Evolutionary conservation across 345 rosid genomes (phyloP).

Genomic region (Mallotus nudiflorus): DNA sequence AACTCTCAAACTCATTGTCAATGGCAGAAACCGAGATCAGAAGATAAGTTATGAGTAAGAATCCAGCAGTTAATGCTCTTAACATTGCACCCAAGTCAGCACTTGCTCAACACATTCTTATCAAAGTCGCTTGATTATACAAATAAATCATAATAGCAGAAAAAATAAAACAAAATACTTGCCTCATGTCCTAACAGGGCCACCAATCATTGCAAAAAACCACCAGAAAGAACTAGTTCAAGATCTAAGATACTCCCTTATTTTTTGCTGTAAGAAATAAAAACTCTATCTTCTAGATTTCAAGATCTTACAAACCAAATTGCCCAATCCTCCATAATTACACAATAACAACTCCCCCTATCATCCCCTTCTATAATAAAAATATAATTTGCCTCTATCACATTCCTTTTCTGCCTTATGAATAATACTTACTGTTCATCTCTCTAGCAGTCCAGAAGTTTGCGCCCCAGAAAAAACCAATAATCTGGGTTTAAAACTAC

Average conservation of each 20-base stretch:
- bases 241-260: slow-evolving; percentile 25
- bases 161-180: neutral
- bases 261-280: neutral
- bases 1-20: slow-evolving; percentile 51
- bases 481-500: neutral
- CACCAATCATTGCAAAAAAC: neutral
- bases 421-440: neutral
- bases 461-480: neutral
- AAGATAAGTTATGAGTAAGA: slow-evolving; percentile 44
- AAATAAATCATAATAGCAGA: neutral
- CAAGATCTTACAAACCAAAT: slow-evolving; percentile 31
- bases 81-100: slow-evolving; percentile 51
- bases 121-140: neutral
- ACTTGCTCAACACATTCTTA: slow-evolving; percentile 27
- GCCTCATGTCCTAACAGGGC: neutral
- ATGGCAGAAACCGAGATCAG: slow-evolving; percentile 46
- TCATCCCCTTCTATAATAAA: neutral
- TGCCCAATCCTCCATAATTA: neutral
- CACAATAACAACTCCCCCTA: neutral
- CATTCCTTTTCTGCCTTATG: neutral
- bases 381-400: neutral
- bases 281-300: slow-evolving; percentile 14
- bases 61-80: slow-evolving; percentile 57
- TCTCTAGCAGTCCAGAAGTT: neutral
- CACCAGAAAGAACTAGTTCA: slow-evolving; percentile 5